These are phyloP conservation scores for Vigna angularis DNA, from an alignment of 306 rosid genomes.

Conservation along the genomic window DNA sequence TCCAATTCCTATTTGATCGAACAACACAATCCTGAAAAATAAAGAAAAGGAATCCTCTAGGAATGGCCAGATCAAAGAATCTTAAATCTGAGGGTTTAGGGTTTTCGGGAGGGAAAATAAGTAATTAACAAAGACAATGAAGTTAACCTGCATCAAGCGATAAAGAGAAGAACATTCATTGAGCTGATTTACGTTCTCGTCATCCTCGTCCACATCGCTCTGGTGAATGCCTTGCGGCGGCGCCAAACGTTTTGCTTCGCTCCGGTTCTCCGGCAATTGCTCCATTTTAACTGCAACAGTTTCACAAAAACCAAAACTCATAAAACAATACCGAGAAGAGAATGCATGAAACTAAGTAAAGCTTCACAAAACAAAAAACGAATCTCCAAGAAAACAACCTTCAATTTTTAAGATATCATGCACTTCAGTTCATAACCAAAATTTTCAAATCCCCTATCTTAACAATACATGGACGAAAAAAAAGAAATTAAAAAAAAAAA, in stretches of 20 bases:
- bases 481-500: not conserved
- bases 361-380: not conserved
- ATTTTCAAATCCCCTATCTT: too few species aligned
- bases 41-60: not conserved
- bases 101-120: conserved; percentile 41
- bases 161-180: conserved; percentile 75
- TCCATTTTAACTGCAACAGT: conserved; percentile 40
- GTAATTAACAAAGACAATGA: not conserved
- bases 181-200: conserved; percentile 84
- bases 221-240: conserved; percentile 52
- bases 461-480: not conserved
- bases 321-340: not conserved
- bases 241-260: conserved; percentile 10
- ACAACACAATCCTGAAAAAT: conserved; percentile 74
- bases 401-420: not conserved
- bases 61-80: not conserved
- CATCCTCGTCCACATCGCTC: conserved; percentile 70
- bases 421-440: not conserved
- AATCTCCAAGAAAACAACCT: not conserved
- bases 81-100: conserved; percentile 49
- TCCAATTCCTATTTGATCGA: conserved; percentile 75
- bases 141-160: conserved; percentile 73
- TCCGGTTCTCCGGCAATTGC: conserved; percentile 15
- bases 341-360: not conserved
- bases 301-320: not conserved